Percentiles rank a stretch among this genome's conserved stretches.
These are phyloP conservation scores for Corymbia maculata DNA, from an alignment of 345 rosid genomes.

Conservation along the genomic window DNA sequence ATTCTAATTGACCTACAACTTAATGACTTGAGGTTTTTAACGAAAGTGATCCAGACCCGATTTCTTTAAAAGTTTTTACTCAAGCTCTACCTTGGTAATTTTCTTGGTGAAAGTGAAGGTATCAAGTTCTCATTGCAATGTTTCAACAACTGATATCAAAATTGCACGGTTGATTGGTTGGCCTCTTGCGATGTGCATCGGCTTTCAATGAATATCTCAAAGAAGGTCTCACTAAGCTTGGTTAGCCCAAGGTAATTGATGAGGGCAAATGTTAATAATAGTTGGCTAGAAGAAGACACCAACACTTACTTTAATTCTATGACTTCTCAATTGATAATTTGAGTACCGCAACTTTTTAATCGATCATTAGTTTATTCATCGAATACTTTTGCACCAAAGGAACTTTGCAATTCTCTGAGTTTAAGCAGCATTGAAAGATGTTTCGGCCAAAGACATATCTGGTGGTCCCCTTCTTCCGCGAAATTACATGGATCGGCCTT, in stretches of 20 bases:
- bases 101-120: too few species aligned
- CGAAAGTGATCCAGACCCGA: too few species aligned
- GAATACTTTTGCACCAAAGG: not conserved
- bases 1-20: too few species aligned
- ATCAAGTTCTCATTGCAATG: too few species aligned
- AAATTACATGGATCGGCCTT: too few species aligned
- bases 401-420: not conserved
- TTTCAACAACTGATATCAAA: too few species aligned
- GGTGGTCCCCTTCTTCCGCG: not conserved
- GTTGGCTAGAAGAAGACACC: not conserved
- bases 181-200: not conserved
- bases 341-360: not conserved
- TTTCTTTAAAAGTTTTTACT: too few species aligned
- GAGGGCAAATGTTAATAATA: not conserved
- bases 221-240: not conserved
- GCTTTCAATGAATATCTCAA: not conserved
- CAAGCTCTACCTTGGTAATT: too few species aligned
- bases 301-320: too few species aligned
- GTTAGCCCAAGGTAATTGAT: not conserved
- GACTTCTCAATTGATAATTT: too few species aligned
- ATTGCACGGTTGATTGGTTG: not conserved
- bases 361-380: too few species aligned
- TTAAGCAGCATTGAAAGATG: not conserved
- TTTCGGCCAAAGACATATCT: not conserved
- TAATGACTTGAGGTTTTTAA: too few species aligned